Percentiles rank a stretch among this genome's conserved stretches.
phyloP scores from a whole-genome alignment of 352 stramenopile species.

The Globisporangium sylvaticum region DNA sequence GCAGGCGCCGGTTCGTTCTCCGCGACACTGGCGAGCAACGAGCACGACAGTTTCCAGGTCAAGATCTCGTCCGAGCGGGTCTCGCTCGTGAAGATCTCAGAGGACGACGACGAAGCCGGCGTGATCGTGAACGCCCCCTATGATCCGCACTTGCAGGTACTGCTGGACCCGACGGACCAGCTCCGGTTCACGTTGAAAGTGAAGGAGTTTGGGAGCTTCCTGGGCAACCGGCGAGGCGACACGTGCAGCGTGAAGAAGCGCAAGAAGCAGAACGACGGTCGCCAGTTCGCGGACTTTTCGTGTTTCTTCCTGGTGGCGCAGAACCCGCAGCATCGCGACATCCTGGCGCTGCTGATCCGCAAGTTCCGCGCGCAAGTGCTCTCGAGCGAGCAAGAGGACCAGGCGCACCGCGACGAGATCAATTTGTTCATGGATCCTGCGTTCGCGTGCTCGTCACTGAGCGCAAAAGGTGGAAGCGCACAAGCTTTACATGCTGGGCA shows the following conservation, averaged over 20 bases:
- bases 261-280: background rate
- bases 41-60: constrained; percentile 79
- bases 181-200: constrained; percentile 76
- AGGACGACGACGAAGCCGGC: constrained; percentile 61
- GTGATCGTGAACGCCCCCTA: constrained; percentile 53
- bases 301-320: constrained; percentile 77
- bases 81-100: constrained; percentile 66
- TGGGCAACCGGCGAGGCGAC: constrained; percentile 57
- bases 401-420: constrained; percentile 53
- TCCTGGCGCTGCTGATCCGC: constrained; percentile 64
- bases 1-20: constrained; percentile 69
- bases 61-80: constrained; percentile 59
- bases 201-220: constrained; percentile 65
- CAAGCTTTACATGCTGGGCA: constrained; percentile 3
- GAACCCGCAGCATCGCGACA: constrained; percentile 78
- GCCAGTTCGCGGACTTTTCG: constrained; percentile 41
- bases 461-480: background rate
- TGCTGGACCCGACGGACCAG: constrained; percentile 62
- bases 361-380: constrained; percentile 61
- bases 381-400: constrained; percentile 43
- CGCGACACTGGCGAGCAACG: constrained; percentile 71
- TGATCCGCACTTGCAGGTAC: constrained; percentile 58
- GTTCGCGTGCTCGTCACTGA: constrained; percentile 24
- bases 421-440: constrained; percentile 73
- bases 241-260: constrained; percentile 56